phyloP scores from a whole-genome alignment of 768 basidiomycete genomes.

The Termitomyces sp. region DNA sequence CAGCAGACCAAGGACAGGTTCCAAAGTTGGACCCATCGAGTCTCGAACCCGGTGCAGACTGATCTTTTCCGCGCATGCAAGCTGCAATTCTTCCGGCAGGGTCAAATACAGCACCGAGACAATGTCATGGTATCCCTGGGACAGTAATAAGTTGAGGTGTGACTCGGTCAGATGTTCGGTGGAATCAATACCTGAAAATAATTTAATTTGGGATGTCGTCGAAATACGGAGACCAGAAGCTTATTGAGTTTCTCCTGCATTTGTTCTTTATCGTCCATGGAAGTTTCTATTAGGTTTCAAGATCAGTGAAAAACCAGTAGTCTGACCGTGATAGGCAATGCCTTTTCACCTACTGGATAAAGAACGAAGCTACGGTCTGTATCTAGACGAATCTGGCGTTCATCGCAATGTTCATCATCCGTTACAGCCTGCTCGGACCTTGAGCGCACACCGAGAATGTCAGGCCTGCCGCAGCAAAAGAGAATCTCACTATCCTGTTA shows the following conservation, averaged over 20 bases:
- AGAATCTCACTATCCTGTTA: neutral
- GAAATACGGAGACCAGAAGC: constrained; percentile 71
- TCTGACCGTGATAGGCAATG: neutral
- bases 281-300: constrained; percentile 7
- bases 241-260: constrained; percentile 64
- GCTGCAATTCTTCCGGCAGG: constrained; percentile 52
- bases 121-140: constrained; percentile 89
- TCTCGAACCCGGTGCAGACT: constrained; percentile 79
- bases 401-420: constrained; percentile 66
- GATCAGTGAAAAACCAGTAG: neutral
- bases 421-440: neutral
- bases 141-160: neutral
- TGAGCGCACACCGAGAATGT: constrained; percentile 11
- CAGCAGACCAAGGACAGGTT: constrained; percentile 78
- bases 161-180: neutral
- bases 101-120: constrained; percentile 79
- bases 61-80: constrained; percentile 61
- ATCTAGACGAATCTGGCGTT: constrained; percentile 83
- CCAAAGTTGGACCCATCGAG: constrained; percentile 81
- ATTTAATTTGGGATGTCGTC: constrained; percentile 62
- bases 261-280: constrained; percentile 35
- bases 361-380: constrained; percentile 91
- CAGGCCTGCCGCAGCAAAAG: constrained; percentile 3
- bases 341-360: constrained; percentile 76
- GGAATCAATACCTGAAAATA: constrained; percentile 71